These are phyloP conservation scores for Plectranthus barbatus DNA, from an alignment of 257 asterid species.

Conservation along the genomic window DNA sequence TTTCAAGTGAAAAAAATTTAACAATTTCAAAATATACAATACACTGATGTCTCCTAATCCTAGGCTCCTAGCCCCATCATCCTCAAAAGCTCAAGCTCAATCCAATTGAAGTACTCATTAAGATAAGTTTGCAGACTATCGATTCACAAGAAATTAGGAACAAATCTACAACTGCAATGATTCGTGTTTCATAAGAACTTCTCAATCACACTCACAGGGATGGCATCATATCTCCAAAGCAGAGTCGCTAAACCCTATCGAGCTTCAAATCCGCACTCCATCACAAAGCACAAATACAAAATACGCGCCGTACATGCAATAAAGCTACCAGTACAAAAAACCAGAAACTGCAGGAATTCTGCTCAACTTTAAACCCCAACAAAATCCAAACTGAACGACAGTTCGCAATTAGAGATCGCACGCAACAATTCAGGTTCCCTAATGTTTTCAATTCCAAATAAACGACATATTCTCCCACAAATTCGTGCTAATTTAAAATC, in stretches of 20 bases:
- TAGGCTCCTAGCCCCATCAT: no score
- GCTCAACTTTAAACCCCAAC: neutral
- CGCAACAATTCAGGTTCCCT: no score
- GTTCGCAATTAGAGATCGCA: no score
- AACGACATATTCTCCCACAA: neutral
- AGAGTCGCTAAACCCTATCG: neutral
- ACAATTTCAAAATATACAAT: no score
- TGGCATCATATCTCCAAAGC: neutral
- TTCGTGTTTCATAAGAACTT: neutral
- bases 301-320: neutral
- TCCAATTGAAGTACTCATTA: neutral
- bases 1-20: no score
- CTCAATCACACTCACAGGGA: neutral
- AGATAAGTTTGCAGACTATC: neutral
- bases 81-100: neutral
- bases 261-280: neutral
- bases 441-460: neutral
- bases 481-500: neutral
- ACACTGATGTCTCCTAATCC: neutral
- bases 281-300: neutral
- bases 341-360: neutral
- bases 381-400: neutral
- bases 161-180: neutral
- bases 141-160: neutral
- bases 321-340: neutral